phyloP scores from a whole-genome alignment of 495 filamentous ascomycete genomes.

The Talaromyces proteolyticus region DNA sequence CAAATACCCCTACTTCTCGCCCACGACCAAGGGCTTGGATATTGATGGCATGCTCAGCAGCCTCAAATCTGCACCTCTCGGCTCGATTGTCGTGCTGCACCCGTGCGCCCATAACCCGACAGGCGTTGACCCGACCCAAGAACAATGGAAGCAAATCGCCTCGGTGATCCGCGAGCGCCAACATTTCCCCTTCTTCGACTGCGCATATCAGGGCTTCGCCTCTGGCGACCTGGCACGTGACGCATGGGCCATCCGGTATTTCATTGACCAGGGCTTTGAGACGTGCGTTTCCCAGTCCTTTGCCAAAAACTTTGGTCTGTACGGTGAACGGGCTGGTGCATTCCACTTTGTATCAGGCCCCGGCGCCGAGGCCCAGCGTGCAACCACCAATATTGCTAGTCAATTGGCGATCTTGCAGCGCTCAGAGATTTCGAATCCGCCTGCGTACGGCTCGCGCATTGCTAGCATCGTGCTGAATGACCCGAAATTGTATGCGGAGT shows the following conservation, averaged over 20 bases:
- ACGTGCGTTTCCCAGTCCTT: slow-evolving; percentile 93
- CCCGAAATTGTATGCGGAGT: slow-evolving; percentile 74
- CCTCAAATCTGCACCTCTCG: slow-evolving; percentile 61
- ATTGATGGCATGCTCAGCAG: slow-evolving; percentile 77
- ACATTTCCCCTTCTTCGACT: slow-evolving; percentile 99
- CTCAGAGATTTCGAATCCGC: slow-evolving; percentile 94
- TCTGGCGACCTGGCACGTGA: slow-evolving; percentile 83
- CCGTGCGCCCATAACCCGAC: slow-evolving; percentile 98
- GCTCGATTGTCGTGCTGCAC: slow-evolving; percentile 86
- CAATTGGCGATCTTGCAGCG: slow-evolving; percentile 94
- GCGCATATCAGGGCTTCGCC: slow-evolving; percentile 96
- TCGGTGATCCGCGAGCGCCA: slow-evolving; percentile 62
- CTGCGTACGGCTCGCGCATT: slow-evolving; percentile 88
- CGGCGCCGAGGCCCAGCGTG: slow-evolving; percentile 55
- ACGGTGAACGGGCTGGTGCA: slow-evolving; percentile 90
- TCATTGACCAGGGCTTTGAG: slow-evolving; percentile 92
- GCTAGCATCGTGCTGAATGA: slow-evolving; percentile 82
- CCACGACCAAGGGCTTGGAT: slow-evolving; percentile 82
- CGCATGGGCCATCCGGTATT: slow-evolving; percentile 87
- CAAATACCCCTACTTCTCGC: slow-evolving; percentile 89
- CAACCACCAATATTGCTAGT: slow-evolving; percentile 61
- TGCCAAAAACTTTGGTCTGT: slow-evolving; percentile 98
- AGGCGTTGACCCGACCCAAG: slow-evolving; percentile 88
- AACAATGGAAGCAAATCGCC: slow-evolving; percentile 92
- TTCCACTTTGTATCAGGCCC: slow-evolving; percentile 92